These are phyloP conservation scores for Spironucleus salmonicida DNA, from an alignment of 208 protist species.

Conservation along the genomic window DNA sequence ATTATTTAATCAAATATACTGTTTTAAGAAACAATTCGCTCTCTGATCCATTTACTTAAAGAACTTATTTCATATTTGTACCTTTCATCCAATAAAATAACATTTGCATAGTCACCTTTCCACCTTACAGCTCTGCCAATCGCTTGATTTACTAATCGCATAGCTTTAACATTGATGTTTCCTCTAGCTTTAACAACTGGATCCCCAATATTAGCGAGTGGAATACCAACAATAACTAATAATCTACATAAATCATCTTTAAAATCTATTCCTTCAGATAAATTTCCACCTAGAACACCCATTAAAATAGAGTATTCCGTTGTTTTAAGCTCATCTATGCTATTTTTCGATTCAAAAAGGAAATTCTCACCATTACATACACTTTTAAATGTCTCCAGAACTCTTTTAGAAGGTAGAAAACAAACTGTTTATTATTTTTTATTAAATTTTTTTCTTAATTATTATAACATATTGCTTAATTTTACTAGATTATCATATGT, in stretches of 20 bases:
- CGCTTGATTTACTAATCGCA: constrained; percentile 29
- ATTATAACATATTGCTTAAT: background rate
- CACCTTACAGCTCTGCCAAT: constrained; percentile 31
- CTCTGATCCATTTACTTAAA: background rate
- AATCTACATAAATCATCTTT: constrained; percentile 25
- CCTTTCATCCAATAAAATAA: constrained; percentile 25
- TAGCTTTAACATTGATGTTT: constrained; percentile 26
- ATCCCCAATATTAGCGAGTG: background rate
- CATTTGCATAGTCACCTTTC: constrained; percentile 26
- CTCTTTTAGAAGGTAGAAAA: background rate
- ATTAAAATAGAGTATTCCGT: constrained; percentile 18
- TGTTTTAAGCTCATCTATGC: background rate
- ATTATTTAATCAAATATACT: too few relatives aligned
- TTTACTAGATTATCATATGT: background rate
- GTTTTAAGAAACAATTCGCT: too few relatives aligned
- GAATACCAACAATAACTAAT: constrained; percentile 17
- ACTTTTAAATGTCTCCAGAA: background rate
- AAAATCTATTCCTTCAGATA: constrained; percentile 39
- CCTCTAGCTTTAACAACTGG: background rate
- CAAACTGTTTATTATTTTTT: background rate
- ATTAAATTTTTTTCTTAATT: background rate
- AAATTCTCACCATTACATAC: background rate
- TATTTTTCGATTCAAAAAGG: background rate
- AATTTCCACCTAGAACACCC: constrained; percentile 27
- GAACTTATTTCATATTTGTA: background rate